Conservation (phyloP, 345 rosid species). For the Salix arbutifolia region DNA sequence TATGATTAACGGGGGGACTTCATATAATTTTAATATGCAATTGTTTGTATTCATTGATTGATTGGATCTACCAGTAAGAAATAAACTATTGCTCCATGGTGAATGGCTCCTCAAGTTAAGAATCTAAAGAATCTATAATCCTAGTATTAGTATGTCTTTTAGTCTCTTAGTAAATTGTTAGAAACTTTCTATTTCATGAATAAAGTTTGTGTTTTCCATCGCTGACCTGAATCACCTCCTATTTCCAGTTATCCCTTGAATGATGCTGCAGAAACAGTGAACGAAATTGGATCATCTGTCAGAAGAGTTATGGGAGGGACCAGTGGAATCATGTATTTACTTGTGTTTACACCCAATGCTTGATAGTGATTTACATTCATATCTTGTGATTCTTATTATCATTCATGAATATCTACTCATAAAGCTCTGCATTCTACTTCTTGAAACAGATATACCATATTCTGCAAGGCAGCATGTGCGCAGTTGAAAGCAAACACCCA, state of each 20-base stretch:
- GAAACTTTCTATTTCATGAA: background rate
- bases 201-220: background rate
- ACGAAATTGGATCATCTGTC: conserved; percentile 79
- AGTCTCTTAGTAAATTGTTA: background rate
- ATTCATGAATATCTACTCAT: background rate
- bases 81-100: background rate
- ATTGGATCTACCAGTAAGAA: background rate
- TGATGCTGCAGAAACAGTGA: conserved; percentile 83
- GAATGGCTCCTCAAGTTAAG: background rate
- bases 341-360: conserved; percentile 9
- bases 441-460: conserved; percentile 59
- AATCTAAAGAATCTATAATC: background rate
- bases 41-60: background rate
- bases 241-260: conserved; percentile 81
- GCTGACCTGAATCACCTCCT: conserved; percentile 12
- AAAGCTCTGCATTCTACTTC: conserved; percentile 7
- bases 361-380: conserved; percentile 11
- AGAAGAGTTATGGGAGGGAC: conserved; percentile 96
- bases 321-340: conserved; percentile 77
- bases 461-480: conserved; percentile 86
- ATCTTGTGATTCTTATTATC: background rate
- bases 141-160: background rate
- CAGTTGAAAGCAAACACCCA: conserved; percentile 53
- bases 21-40: background rate
- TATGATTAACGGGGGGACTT: background rate